Evolutionary conservation across 495 filamentous ascomycete species (phyloP), one percentile per base, ranked within the genome.

Genomic region (Neurospora discreta): DNA sequence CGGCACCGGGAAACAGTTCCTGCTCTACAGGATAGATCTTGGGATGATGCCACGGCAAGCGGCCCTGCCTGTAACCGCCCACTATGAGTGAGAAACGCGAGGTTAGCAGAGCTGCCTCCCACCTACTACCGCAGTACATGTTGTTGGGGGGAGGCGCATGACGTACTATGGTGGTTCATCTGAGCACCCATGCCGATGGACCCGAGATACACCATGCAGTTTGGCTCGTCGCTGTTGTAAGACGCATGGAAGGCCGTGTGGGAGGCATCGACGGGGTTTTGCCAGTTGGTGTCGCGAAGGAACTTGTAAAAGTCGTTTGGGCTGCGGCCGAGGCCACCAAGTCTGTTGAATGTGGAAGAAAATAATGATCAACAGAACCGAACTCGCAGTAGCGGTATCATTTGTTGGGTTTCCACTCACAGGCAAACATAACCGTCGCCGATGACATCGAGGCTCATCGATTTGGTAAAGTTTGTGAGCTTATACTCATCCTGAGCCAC

Each of bases 31-130:
- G 75, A 68, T 81, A 82, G 0, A 86, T 85, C 7, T 81, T 82
- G 0, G 73, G 60, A 71, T 88, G 85, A 75, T 87, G 82, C 87
- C 86, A 89, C 26, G 80, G 83, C 13, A 85, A 80, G 7, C 83
- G 80, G 0, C 85, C 87, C 7, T 82, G 79, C 40, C 78, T 77
- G 76, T 86, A 88, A 13, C 78, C 86, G 16, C 79, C 78, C 85
- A 88, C 87, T 52, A 26, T 52, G 10, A 52, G 44, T 52, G 44
- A 15, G 11, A 26, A 52, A 13, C 11, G 44, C 10, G 20, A 52
- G 44, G 44, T 52, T 52, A 52, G 20, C 2, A 20, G 26, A 1
- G 0, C 5, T 5, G 5, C 2, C 2, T 52, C 20, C 44, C 11
- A 52, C 9, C 20, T 52, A 26, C 20, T 10, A 20, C 20, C 3